Evolutionary conservation across 495 filamentous ascomycete genomes (phyloP), one percentile per base, ranked within the genome.

Genomic region (Cercophora scortea): DNA sequence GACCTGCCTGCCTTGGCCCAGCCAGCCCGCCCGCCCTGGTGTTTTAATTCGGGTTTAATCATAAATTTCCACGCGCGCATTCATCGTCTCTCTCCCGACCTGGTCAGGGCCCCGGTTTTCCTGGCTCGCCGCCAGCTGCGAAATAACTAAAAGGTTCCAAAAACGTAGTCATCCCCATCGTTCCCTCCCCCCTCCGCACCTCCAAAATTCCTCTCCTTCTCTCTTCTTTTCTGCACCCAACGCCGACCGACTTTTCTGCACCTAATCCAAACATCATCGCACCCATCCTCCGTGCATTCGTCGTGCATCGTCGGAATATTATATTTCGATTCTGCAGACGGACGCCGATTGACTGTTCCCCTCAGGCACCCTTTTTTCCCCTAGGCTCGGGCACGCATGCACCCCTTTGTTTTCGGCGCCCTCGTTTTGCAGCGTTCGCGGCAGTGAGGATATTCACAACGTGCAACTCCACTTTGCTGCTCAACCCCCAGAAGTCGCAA

Each of bases 251-350:
- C 68, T 71, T 59, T 52, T 55, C 17, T 46, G 36, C 50, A 47
- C 45, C 38, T 49, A 52, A 62, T 66, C 39, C 75, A 72, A 73
- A 79, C 71, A 51, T 69, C 76, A 69, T 78, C 79, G 41, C 75
- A 59, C 65, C 73, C 63, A 54, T 56, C 52, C 45, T 61, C 64
- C 68, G 58, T 41, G 55, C 53, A 39, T 50, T 46, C 40, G 50
- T 51, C 56, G 39, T 59, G 60, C 71, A 69, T 71, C 60, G 43
- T 52, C 50, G 56, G 61, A 55, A 47, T 46, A 47, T 19, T 47
- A 43, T 45, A 47, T 52, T 65, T 57, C 18, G 50, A 51, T 58
- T 50, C 66, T 53, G 36, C 57, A 25, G 25, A 25, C 25, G 2
- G 25, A 25, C 25, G 25, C 25, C 5, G 25, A 25, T 25, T 25